Base-by-base conservation (phyloP, 495 filamentous ascomycete genomes). In the Penicillium paradoxum region DNA sequence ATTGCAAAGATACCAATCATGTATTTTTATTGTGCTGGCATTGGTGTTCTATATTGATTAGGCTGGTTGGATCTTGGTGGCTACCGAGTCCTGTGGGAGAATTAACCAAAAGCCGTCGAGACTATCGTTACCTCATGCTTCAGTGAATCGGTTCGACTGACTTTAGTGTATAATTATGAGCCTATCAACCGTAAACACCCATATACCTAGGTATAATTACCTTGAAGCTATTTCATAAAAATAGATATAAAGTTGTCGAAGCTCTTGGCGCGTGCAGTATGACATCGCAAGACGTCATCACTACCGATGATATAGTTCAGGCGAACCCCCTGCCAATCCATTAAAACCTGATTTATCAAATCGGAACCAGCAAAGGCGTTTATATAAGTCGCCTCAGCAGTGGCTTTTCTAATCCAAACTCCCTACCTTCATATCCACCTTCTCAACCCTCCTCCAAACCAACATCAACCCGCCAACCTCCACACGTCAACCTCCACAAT, bases 241-340 rank as follows among this genome's bases (percentile, higher is more conserved):
- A 21, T 38, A 30, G 24, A 41, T 27, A 41, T 43, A 43, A 34
- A 40, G 49, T 33, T 32, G 9, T 33, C 19, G 8, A 32, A 40
- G 43, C 38, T 51, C 49, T 51, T 51, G 49, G 49, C 49, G 10
- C 41, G 19, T 37, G 8, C 36, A 22, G 17, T 44, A 57, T 63
- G 60, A 63, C 60, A 63, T 56, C 32, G 39, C 9, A 6, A 11
- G 45, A 57, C 60, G 60, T 63, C 60, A 63, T 57, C 27, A 15
- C 25, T 13, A 34, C 13, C 30, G 36, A 48, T 19, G 22, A 22
- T 11, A 32, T 17, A 3, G 29, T 11, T 32, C 25, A 27, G 25
- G 9, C 29, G 2, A 32, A 37, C 19, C n/a, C 17, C 18, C 10
- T 3, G 36, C 13, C 33, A 48, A 48, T 48, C 19, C 24, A 27